A percentile compares a stretch with the other conserved stretches of the same genome.
These are phyloP conservation scores for Metschnikowia borealis DNA, from an alignment of 805 yeast genomes.

Conservation along the genomic window DNA sequence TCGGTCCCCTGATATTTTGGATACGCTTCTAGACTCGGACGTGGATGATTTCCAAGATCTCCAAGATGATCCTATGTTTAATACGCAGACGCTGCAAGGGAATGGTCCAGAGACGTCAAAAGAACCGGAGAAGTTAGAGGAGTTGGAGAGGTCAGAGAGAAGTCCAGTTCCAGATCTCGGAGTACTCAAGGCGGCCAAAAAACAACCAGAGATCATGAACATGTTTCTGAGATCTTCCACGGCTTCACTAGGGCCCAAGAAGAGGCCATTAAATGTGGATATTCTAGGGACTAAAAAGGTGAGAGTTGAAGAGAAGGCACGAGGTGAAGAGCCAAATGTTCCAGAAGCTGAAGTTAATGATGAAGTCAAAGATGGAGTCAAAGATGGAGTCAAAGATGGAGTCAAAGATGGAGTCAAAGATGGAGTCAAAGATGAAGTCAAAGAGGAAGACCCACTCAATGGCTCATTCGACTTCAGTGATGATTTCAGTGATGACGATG, in stretches of 20 bases:
- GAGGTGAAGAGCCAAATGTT: not conserved
- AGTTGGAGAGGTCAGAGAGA: not conserved
- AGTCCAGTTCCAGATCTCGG: no score
- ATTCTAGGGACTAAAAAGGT: not conserved
- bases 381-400: not conserved
- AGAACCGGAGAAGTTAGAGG: not conserved
- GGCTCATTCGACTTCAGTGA: not conserved
- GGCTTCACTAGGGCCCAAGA: not conserved
- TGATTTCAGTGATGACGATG: conserved; percentile 17
- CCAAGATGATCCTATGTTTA: conserved; percentile 1
- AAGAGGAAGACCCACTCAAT: not conserved
- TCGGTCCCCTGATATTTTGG: conserved; percentile 10
- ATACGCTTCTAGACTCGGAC: conserved; percentile 15
- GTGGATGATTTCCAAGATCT: conserved; percentile 6
- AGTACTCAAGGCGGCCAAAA: not conserved
- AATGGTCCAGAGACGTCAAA: no score
- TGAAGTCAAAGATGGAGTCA: not conserved
- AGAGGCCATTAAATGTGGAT: not conserved
- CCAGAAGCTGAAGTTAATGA: not conserved
- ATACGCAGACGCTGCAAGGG: not conserved
- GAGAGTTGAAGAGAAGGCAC: not conserved
- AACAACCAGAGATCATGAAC: not conserved
- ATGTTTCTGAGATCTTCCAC: not conserved
- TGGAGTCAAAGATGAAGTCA: not conserved
- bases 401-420: not conserved